These are phyloP conservation scores for Chaetomiaceae sp. DNA, from an alignment of 2,329 filamentous ascomycete genomes.

Conservation along the genomic window DNA sequence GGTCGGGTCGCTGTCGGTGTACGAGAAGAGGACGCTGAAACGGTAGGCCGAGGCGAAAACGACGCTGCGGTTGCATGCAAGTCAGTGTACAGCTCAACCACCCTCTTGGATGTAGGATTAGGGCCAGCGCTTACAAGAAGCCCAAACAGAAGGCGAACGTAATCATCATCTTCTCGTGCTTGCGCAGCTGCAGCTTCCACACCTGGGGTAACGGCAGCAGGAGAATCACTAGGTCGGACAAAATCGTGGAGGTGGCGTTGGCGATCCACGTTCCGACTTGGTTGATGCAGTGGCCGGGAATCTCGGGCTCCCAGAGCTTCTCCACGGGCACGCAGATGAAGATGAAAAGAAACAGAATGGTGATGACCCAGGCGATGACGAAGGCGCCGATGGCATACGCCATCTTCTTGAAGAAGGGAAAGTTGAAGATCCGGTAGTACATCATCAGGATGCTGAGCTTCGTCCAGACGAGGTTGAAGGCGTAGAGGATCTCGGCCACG, in stretches of 20 bases:
- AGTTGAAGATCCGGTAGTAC: constrained; percentile 22
- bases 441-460: constrained; percentile 21
- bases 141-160: constrained; percentile 34
- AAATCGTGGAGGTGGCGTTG: constrained; percentile 16
- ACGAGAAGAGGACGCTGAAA: constrained; percentile 41
- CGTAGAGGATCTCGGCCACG: constrained; percentile 19
- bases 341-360: constrained; percentile 10
- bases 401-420: constrained; percentile 24
- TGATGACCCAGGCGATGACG: constrained; percentile 18
- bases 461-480: constrained; percentile 15
- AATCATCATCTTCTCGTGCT: constrained; percentile 37
- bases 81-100: too few relatives aligned
- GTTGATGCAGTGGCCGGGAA: constrained; percentile 15
- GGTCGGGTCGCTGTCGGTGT: constrained; percentile 34
- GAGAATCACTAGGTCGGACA: constrained; percentile 17
- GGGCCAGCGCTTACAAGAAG: constrained; percentile 9
- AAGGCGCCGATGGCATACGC: constrained; percentile 17
- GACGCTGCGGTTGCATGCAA: constrained; percentile 29
- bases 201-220: constrained; percentile 17
- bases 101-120: neutral
- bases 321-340: constrained; percentile 18
- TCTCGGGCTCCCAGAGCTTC: constrained; percentile 12
- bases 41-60: constrained; percentile 44
- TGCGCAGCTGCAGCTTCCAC: constrained; percentile 33
- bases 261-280: constrained; percentile 17